Percentiles rank a stretch among this genome's conserved stretches.
Evolutionary conservation across 306 rosid species (phyloP).

Genomic region (Acacia crassicarpa): DNA sequence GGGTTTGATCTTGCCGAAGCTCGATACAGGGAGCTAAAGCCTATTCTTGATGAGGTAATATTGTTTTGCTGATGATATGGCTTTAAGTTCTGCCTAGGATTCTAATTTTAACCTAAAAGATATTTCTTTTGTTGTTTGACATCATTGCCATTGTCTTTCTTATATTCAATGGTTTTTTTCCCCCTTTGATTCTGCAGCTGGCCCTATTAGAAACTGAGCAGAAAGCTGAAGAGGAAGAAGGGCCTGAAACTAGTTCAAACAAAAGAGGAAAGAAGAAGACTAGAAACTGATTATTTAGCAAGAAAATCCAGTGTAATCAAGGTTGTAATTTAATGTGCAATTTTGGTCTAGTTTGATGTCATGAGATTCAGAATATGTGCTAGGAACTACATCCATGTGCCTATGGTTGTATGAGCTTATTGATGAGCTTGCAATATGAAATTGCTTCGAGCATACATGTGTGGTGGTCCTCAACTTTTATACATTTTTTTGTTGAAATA

Average conservation of each 20-base stretch:
- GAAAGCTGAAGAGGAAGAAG: constrained; percentile 90
- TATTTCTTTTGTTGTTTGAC: constrained; percentile 5
- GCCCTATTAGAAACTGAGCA: constrained; percentile 89
- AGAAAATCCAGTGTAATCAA: constrained; percentile 3
- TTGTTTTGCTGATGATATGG: constrained; percentile 6
- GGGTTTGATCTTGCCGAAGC: constrained; percentile 96
- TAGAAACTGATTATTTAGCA: constrained; percentile 38
- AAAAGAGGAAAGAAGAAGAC: constrained; percentile 86
- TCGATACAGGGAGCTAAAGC: constrained; percentile 89
- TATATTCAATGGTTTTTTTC: not conserved
- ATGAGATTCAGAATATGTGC: constrained; percentile 1
- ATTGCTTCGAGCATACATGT: too few species aligned
- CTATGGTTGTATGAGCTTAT: not conserved
- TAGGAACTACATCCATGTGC: not conserved
- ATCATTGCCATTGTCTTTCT: not conserved
- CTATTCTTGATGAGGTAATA: constrained; percentile 92
- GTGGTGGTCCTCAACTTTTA: not conserved
- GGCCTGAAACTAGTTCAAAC: constrained; percentile 69
- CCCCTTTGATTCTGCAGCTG: constrained; percentile 55
- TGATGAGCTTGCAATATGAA: constrained; percentile 12
- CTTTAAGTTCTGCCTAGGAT: not conserved
- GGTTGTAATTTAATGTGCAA: constrained; percentile 40
- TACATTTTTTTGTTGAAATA: not conserved
- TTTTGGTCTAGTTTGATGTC: constrained; percentile 43
- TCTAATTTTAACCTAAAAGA: not conserved